Evolutionary conservation across 148 eudicot genomes (phyloP).

Genomic region (Rhododendron williamsianum): DNA sequence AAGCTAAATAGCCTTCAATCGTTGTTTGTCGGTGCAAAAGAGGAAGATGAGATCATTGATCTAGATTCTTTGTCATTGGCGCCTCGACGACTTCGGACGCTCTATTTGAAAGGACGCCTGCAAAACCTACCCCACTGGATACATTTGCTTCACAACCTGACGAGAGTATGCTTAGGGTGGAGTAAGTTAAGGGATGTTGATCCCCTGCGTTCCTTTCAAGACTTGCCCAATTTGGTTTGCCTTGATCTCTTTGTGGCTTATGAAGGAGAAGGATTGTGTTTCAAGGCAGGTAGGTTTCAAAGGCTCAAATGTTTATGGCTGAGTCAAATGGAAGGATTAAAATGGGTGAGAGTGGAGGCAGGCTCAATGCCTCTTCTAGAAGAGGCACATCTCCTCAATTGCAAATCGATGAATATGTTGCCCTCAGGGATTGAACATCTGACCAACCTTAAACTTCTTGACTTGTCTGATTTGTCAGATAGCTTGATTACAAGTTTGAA

Average conservation of each 20-base stretch:
- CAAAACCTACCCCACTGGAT: background rate
- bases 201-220: constrained; percentile 15
- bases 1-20: background rate
- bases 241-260: no score
- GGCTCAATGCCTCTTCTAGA: background rate
- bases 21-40: background rate
- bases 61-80: background rate
- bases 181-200: constrained; percentile 6
- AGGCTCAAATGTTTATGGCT: background rate
- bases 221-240: constrained; percentile 21
- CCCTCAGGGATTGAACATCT: constrained; percentile 13
- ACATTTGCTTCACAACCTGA: background rate
- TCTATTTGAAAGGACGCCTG: background rate
- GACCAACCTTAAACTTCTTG: background rate
- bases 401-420: background rate
- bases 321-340: background rate
- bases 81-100: background rate
- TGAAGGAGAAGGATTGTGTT: constrained; percentile 15
- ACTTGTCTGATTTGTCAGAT: background rate
- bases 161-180: background rate
- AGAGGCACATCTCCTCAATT: rapidly evolving
- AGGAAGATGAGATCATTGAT: background rate
- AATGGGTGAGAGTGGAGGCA: background rate
- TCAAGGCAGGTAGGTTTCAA: constrained; percentile 19
- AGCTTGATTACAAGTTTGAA: background rate